These are phyloP conservation scores for Dysphania ambrosioides DNA, from an alignment of 148 eudicot species.

Conservation along the genomic window DNA sequence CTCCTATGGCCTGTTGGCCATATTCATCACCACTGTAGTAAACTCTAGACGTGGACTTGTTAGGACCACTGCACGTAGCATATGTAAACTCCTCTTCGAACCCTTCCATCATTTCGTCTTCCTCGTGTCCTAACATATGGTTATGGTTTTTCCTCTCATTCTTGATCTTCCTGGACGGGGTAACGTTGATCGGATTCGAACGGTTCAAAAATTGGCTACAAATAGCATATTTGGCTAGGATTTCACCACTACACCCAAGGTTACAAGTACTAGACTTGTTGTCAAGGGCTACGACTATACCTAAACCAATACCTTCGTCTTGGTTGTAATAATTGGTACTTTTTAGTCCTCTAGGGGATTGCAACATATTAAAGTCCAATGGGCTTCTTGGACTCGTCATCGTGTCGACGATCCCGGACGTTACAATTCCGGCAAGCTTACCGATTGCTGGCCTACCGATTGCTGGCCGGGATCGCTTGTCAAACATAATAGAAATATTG, in stretches of 20 bases:
- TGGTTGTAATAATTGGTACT: slow-evolving; percentile 28
- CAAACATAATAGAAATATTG: slow-evolving; percentile 22
- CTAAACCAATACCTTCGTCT: slow-evolving; percentile 50
- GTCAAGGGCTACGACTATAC: slow-evolving; percentile 62
- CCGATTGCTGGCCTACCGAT: no score
- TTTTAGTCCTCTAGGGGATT: slow-evolving; percentile 44
- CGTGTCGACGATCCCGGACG: slow-evolving; percentile 22
- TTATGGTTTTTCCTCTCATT: neutral
- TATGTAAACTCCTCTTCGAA: slow-evolving; percentile 61
- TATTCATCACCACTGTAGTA: slow-evolving; percentile 35
- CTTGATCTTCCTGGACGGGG: neutral
- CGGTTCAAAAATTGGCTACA: slow-evolving; percentile 28
- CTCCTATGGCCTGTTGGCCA: slow-evolving; percentile 5
- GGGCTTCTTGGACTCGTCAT: slow-evolving; percentile 43
- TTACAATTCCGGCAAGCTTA: slow-evolving; percentile 25
- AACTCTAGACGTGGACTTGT: slow-evolving; percentile 50
- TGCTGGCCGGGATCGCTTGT: slow-evolving; percentile 35
- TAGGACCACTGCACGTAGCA: slow-evolving; percentile 52
- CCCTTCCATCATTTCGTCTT: no score
- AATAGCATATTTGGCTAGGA: slow-evolving; percentile 31
- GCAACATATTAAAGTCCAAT: slow-evolving; percentile 28
- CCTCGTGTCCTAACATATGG: neutral
- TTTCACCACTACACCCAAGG: slow-evolving; percentile 12
- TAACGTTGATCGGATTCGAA: slow-evolving; percentile 36
- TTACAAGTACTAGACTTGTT: slow-evolving; percentile 22